Conservation (phyloP, 768 basidiomycete species). For the Dentipellis sp. region DNA sequence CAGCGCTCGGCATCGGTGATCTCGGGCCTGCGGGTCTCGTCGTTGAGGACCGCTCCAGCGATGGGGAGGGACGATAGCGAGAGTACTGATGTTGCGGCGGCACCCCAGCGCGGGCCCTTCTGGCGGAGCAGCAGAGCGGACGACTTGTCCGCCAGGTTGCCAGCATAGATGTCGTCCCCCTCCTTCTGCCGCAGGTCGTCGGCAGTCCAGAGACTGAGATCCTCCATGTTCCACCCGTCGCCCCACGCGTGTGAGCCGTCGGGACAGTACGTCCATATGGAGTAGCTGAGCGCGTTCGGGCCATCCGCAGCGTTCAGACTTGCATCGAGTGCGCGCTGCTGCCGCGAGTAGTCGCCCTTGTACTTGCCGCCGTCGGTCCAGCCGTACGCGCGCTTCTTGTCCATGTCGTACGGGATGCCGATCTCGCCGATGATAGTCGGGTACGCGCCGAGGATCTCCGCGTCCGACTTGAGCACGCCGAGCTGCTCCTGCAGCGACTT, state of each 20-base stretch:
- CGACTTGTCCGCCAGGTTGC: slow-evolving; percentile 24
- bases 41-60: slow-evolving; percentile 24
- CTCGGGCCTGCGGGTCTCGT: slow-evolving; percentile 7
- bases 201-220: slow-evolving; percentile 78
- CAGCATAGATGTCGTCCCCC: slow-evolving; percentile 18
- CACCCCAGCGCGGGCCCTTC: slow-evolving; percentile 5
- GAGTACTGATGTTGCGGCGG: slow-evolving; percentile 21
- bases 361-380: slow-evolving; percentile 57
- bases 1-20: slow-evolving; percentile 24
- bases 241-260: slow-evolving; percentile 85
- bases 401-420: slow-evolving; percentile 93
- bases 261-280: slow-evolving; percentile 83
- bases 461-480: slow-evolving; percentile 67
- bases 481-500: slow-evolving; percentile 78
- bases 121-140: slow-evolving; percentile 29
- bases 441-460: slow-evolving; percentile 54
- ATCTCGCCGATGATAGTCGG: slow-evolving; percentile 96
- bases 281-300: slow-evolving; percentile 63
- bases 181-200: slow-evolving; percentile 47
- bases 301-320: slow-evolving; percentile 76
- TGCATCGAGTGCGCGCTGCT: slow-evolving; percentile 83
- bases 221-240: slow-evolving; percentile 96
- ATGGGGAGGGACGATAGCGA: slow-evolving; percentile 27
- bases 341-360: slow-evolving; percentile 66
- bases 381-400: slow-evolving; percentile 77